Evolutionary conservation across 2,329 filamentous ascomycete genomes (phyloP).

Genomic region (Claviceps humidiphila): DNA sequence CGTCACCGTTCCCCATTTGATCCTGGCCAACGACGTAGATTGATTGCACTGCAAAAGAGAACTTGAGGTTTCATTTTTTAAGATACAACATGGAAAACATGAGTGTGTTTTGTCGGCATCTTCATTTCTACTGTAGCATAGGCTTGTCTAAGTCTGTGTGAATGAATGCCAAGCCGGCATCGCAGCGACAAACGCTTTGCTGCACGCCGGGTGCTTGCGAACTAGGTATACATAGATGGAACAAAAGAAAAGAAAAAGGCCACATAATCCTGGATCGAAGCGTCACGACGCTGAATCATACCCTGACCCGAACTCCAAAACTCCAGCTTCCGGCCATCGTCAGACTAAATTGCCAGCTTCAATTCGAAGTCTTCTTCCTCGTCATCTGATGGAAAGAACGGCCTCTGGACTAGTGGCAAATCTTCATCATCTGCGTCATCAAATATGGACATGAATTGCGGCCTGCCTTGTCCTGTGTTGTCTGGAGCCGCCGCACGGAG

Average conservation of each 20-base stretch:
- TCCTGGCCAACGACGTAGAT: too few species aligned
- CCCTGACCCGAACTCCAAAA: background rate
- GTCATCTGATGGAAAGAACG: constrained; percentile 22
- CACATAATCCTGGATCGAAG: background rate
- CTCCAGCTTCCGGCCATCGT: background rate
- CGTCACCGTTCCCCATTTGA: background rate
- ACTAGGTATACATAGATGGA: background rate
- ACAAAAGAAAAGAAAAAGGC: background rate
- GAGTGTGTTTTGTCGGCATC: background rate
- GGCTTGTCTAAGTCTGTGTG: background rate
- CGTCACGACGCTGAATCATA: background rate
- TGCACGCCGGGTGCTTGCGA: background rate
- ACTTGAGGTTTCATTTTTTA: background rate
- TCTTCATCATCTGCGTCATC: constrained; percentile 33
- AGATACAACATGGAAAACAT: background rate
- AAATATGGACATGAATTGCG: constrained; percentile 46
- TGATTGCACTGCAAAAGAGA: too few species aligned
- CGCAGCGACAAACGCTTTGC: background rate
- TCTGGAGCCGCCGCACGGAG: constrained; percentile 12
- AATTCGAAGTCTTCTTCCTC: constrained; percentile 46
- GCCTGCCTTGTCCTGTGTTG: constrained; percentile 21
- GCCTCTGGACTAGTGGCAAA: constrained; percentile 15
- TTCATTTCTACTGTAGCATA: background rate
- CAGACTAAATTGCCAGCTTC: constrained; percentile 20
- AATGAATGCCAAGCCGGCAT: background rate